Base-by-base conservation (phyloP, 768 basidiomycete genomes). In the Suillus sp. region DNA sequence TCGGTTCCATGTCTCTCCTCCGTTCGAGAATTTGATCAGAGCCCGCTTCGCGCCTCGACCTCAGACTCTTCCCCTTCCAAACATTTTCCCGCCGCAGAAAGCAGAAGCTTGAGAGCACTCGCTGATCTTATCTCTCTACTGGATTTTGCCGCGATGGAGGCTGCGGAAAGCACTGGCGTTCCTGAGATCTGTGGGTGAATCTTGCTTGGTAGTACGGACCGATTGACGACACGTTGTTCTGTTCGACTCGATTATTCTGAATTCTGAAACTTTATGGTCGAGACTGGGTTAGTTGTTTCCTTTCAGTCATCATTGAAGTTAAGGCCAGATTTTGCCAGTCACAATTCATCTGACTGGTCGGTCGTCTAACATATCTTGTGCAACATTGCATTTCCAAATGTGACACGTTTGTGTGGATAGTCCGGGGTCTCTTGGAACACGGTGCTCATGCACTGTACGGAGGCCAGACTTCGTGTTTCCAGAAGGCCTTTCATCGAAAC, bases 51-150 rank as follows among this genome's bases (percentile, higher is more conserved):
- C 45, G 66, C 69, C 2, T 40, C 68, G 3, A 69, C 45, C 13
- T 72, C 72, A 14, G 60, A 70, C 11, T 74, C 74, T 42, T 72
- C 74, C 32, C 60, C 74, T 61, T 62, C 73, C 4, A 71, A 75
- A 51, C 66, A 70, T 60, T 69, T 75, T 50, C 22, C 25, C 4
- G 25, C 22, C 16, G 66, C 63, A 10, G 69, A 75, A 25, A 69
- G 69, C 30, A 66, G 61, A 43, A 74, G 67, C 38, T 67, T 68
- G 45, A 62, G 70, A 1, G 66, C 70, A n/a, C 62, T 71, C 35
- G 65, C 70, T 42, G 68, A 70, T 62, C 64, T 75, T 45, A 69
- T 74, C 16, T 71, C 71, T 22, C 30, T 75, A 35, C 66, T 74
- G 48, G 73, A 75, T 64, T 74, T 72, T 55, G 60, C 65, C 5